Conservation (phyloP, 306 rosid genomes). For the Fragaria ananassa region DNA sequence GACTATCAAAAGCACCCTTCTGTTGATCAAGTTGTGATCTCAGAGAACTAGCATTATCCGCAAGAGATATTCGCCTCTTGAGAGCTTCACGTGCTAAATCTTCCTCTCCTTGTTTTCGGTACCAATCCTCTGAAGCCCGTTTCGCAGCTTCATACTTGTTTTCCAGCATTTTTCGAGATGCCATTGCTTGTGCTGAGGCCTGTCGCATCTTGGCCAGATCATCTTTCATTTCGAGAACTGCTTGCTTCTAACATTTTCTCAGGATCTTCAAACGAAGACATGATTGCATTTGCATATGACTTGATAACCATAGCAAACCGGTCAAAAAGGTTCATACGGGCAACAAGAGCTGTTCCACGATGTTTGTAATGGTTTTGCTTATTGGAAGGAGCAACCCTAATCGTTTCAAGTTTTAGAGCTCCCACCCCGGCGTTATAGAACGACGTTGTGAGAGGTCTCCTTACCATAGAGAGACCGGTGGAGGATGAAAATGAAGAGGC, state of each 20-base stretch:
- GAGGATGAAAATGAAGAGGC: background rate
- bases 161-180: slow-evolving; percentile 85
- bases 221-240: slow-evolving; percentile 90
- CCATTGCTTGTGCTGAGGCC: slow-evolving; percentile 88
- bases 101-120: slow-evolving; percentile 82
- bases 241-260: slow-evolving; percentile 92
- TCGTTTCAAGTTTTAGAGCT: slow-evolving; percentile 36
- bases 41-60: slow-evolving; percentile 84
- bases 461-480: background rate
- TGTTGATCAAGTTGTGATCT: slow-evolving; percentile 95
- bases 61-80: slow-evolving; percentile 84
- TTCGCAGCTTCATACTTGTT: slow-evolving; percentile 78
- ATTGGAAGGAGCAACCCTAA: slow-evolving; percentile 38
- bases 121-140: slow-evolving; percentile 97
- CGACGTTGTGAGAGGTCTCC: background rate
- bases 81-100: slow-evolving; percentile 96
- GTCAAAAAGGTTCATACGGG: slow-evolving; percentile 71
- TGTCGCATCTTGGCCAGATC: slow-evolving; percentile 94
- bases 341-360: slow-evolving; percentile 66
- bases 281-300: slow-evolving; percentile 87
- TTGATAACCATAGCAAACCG: slow-evolving; percentile 82
- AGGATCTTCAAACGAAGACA: slow-evolving; percentile 88
- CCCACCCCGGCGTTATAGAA: slow-evolving; percentile 10
- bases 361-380: slow-evolving; percentile 28
- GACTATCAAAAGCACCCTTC: slow-evolving; percentile 80